These are phyloP conservation scores for Cladorrhinum sp. DNA, from an alignment of 2,329 filamentous ascomycete genomes.

Conservation along the genomic window DNA sequence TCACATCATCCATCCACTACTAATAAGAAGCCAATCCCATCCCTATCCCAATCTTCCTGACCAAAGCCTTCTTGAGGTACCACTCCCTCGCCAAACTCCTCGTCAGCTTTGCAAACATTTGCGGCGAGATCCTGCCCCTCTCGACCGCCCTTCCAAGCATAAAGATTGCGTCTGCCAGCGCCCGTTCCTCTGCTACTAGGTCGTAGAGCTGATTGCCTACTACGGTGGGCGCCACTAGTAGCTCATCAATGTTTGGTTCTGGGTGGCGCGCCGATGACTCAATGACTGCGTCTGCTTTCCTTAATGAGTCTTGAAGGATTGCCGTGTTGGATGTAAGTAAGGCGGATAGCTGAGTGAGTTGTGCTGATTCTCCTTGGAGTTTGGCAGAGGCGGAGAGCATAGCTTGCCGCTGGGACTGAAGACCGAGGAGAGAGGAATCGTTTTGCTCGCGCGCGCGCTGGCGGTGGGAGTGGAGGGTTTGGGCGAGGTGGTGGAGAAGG, in stretches of 20 bases:
- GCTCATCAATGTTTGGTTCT: slow-evolving; percentile 78
- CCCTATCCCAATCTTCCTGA: slow-evolving; percentile 71
- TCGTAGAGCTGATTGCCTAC: slow-evolving; percentile 91
- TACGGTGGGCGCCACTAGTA: slow-evolving; percentile 89
- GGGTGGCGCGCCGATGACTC: slow-evolving; percentile 65
- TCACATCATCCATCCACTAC: no score
- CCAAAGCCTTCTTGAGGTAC: slow-evolving; percentile 79
- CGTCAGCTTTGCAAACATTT: slow-evolving; percentile 77
- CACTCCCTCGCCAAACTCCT: slow-evolving; percentile 72
- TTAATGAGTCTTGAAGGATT: slow-evolving; percentile 73
- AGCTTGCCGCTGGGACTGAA: slow-evolving; percentile 75
- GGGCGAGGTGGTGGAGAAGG: slow-evolving; percentile 72
- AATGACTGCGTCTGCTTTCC: slow-evolving; percentile 75
- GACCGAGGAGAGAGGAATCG: slow-evolving; percentile 67
- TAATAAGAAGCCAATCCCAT: slow-evolving; percentile 57
- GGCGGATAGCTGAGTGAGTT: slow-evolving; percentile 67
- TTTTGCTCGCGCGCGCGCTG: slow-evolving; percentile 69
- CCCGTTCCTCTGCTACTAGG: slow-evolving; percentile 82
- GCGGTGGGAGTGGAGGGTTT: slow-evolving; percentile 65
- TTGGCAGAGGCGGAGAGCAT: slow-evolving; percentile 66
- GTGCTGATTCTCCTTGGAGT: slow-evolving; percentile 70
- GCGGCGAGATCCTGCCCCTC: slow-evolving; percentile 64
- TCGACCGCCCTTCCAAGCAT: slow-evolving; percentile 74
- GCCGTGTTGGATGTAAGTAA: slow-evolving; percentile 73
- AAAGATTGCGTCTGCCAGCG: slow-evolving; percentile 82